Base-by-base conservation (phyloP, 768 basidiomycete species). In the Lentinula detonsa region DNA sequence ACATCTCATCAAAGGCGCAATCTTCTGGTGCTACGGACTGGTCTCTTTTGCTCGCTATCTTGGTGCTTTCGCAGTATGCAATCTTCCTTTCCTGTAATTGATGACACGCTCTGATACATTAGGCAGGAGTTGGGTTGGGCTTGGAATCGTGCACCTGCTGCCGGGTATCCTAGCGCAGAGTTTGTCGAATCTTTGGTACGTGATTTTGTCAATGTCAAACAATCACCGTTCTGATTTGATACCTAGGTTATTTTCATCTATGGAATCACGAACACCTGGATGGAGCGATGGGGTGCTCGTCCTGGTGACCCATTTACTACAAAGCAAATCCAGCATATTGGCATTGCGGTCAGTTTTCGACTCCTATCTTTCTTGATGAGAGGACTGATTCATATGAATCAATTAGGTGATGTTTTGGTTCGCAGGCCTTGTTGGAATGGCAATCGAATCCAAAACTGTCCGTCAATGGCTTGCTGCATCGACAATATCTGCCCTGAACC, bases 31-130 rank as follows among this genome's bases (percentile, higher is more conserved):
- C 61, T 98, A 93, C 72, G 96, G 95, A 6, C 73, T 98, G 5
- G 71, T 91, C 54, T 85, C 91, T 0, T 98, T 97, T 71, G 90
- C 85, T n/a, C 89, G 96, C n/a, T 98, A 91, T 76, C 84, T 96
- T 52, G 95, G 95, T 31, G 85, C 91, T 5, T 94, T 87, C 71
- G 82, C 92, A 23, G 46, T 48, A 18, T 18, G 46, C 5, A 23
- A 28, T 10, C 7, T 23, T n/a, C 46, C 7, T 18, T 10, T 10
- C 9, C 6, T n/a, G 46, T 48, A 18, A 39, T 39, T 28, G 28
- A 28, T 28, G 28, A 28, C 37, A 39, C 9, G 4, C 11, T 18
- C 46, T 48, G 21, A 48, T 8, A 8, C 1, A 39, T 8, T 39
- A 8, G n/a, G 9, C 3, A 48, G 46, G 85, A 91, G 53, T 73